Evolutionary conservation across 108 stramenopile genomes (phyloP), one percentile per base, ranked within the genome.

Genomic region (Aureococcus anophagefferens): DNA sequence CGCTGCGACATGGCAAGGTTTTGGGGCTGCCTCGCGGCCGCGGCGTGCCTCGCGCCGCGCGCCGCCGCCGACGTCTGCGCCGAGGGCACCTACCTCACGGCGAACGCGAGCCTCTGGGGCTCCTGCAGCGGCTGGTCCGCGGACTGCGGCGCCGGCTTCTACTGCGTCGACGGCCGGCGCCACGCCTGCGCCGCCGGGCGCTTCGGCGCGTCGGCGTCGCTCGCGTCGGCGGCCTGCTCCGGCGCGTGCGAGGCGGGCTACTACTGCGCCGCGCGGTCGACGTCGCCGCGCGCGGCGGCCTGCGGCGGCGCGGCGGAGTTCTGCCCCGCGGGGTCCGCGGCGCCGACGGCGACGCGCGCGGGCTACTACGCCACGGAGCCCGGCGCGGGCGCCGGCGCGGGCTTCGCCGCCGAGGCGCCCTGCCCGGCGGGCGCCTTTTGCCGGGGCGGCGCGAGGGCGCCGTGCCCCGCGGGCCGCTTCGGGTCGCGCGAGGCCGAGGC

Each of bases 311-410:
- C 40, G 13, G 35, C 67, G 35, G 59, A 81, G 21, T 71, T 59
- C 34, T 59, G 51, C 25, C 51, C 51, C 51, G 21, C 0, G 21
- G 51, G 51, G 21, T 18, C 51, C 14, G 25, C 4, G 51, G 51
- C 51, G 51, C 51, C 51, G 21, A 59, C 51, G 13, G 3, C 3
- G 3, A 11, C 13, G 3, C 14, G 3, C 21, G 25, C 25, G 14
- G 51, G 51, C 21, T 59, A 25, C 51, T 59, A 59, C 51, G 51
- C 51, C 51, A n/a, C n/a, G n/a, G n/a, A 45, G 46, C 51, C 72
- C 5, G 83, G 83, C 33, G 79, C 77, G 46, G 82, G 68, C 72
- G 82, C 81, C 69, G 35, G 65, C 30, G 79, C 72, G 0, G 81
- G 81, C 21, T 67, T 76, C 35, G 46, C 40, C 5, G 35, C 67